Base-by-base conservation (phyloP, 441 rosid species). In the Euphorbia neoarborescens region DNA sequence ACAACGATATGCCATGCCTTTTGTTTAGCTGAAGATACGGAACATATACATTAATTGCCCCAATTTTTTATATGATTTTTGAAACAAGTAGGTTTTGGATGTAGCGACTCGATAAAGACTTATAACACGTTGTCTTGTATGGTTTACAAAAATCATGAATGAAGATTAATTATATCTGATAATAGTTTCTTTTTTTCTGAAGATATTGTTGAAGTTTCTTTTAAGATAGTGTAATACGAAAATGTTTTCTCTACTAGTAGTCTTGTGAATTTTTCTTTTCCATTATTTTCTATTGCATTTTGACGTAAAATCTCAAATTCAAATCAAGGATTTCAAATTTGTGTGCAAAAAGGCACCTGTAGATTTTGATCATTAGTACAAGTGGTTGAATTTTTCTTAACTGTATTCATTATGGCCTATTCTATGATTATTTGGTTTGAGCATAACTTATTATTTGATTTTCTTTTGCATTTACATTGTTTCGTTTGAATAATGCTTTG, bases 401-500 rank as follows among this genome's bases (percentile, higher is more conserved):
- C n/a, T 24, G n/a, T 2, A 17, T 19, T 32, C 25, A 46, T 22
- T 37, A 17, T 14, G 24, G 32, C 15, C 22, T 17, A 9, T 15
- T 24, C 46, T 20, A 40, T 42, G 4, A 5, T 25, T 34, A 25
- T 65, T 44, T 22, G 37, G n/a, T 46, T 50, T 24, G 32, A 50
- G 34, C n/a, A n/a, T 17, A 65, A 63, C 19, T 51, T 71, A 53
- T 7, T 68, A 48, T 73, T 30, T 2, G 42, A 19, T 68, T 64
- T 58, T 58, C 30, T 28, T 4, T 60, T 37, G 48, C 7, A 13
- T 68, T 30, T 34, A 37, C 25, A 9, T 25, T 42, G 12, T 58
- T 34, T 32, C 44, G 13, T 10, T 28, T 17, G 50, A 57, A 40
- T 73, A 51, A 46, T 58, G 70, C 48, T 63, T 75, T 13, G 28